phyloP scores from a whole-genome alignment of 1,284 basidiomycete species.

The Boletellus deceptivus region DNA sequence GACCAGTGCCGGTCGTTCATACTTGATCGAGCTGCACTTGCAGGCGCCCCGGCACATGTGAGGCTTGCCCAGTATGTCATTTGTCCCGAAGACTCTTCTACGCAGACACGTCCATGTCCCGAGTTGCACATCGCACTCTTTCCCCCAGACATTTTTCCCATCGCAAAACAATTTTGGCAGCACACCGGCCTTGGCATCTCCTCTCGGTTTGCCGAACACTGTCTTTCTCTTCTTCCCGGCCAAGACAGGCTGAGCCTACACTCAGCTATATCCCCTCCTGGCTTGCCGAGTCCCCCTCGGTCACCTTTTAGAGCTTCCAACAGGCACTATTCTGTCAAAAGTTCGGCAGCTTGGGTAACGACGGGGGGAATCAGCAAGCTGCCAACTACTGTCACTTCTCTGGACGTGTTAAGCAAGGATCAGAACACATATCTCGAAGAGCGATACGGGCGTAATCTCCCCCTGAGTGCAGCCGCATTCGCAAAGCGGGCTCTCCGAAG shows the following conservation, averaged over 20 bases:
- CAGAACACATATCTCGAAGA: conserved; percentile 80
- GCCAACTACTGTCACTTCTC: conserved; percentile 1
- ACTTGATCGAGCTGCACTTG: conserved; percentile 45
- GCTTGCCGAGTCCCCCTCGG: conserved; percentile 32
- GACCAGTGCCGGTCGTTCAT: conserved; percentile 78
- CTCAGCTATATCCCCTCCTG: conserved; percentile 19
- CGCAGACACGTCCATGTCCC: conserved; percentile 32
- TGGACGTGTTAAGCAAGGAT: conserved; percentile 42
- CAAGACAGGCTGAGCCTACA: conserved; percentile 28
- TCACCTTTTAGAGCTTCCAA: conserved; percentile 48
- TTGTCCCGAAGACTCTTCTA: conserved; percentile 51
- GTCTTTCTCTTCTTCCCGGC: conserved; percentile 60
- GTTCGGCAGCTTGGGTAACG: conserved; percentile 26
- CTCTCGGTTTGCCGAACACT: conserved; percentile 83
- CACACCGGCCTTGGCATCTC: conserved; percentile 91
- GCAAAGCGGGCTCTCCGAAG: conserved; percentile 87
- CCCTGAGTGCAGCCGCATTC: conserved; percentile 66
- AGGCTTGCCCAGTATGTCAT: conserved; percentile 77
- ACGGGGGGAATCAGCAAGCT: conserved; percentile 1
- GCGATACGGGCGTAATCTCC: conserved; percentile 92
- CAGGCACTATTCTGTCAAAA: conserved; percentile 61
- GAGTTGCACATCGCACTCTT: conserved; percentile 85
- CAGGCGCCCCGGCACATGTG: conserved; percentile 46
- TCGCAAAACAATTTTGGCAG: conserved; percentile 95
- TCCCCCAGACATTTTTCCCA: conserved; percentile 56